These are phyloP conservation scores for Allium fistulosum DNA, from an alignment of 106 monocot species.

Conservation along the genomic window DNA sequence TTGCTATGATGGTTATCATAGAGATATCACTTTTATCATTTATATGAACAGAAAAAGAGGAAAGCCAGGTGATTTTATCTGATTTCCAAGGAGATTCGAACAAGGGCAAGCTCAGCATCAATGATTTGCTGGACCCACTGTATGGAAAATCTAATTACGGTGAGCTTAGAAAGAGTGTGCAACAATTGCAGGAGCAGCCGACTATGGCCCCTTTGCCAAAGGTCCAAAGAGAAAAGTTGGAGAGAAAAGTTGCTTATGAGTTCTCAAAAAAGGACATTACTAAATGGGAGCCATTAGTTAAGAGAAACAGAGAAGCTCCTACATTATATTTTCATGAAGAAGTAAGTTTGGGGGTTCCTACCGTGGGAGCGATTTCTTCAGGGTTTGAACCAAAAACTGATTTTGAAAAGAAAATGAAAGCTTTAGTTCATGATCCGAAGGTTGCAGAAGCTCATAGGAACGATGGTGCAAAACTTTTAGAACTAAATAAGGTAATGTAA, in stretches of 20 bases:
- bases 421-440: slow-evolving; percentile 39
- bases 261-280: slow-evolving; percentile 84
- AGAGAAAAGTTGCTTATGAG: slow-evolving; percentile 69
- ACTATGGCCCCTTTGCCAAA: slow-evolving; percentile 67
- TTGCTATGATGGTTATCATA: not conserved
- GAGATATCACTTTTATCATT: not conserved
- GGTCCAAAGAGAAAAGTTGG: slow-evolving; percentile 64
- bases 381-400: slow-evolving; percentile 76
- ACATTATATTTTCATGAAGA: slow-evolving; percentile 75
- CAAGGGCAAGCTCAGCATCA: slow-evolving; percentile 31
- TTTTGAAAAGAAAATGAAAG: slow-evolving; percentile 89
- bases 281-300: slow-evolving; percentile 87
- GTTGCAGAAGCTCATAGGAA: slow-evolving; percentile 65
- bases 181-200: slow-evolving; percentile 48
- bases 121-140: slow-evolving; percentile 65
- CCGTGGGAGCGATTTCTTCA: slow-evolving; percentile 72
- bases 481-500: slow-evolving; percentile 70
- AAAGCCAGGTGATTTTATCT: slow-evolving; percentile 24
- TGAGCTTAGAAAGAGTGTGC: slow-evolving; percentile 60
- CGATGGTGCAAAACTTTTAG: slow-evolving; percentile 71
- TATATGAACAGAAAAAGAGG: slow-evolving; percentile 8
- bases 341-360: slow-evolving; percentile 50
- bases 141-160: slow-evolving; percentile 68
- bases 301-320: slow-evolving; percentile 86
- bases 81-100: slow-evolving; percentile 18